These are phyloP conservation scores for Diutina neorugosa DNA, from an alignment of 1,139 yeast genomes.

Conservation along the genomic window DNA sequence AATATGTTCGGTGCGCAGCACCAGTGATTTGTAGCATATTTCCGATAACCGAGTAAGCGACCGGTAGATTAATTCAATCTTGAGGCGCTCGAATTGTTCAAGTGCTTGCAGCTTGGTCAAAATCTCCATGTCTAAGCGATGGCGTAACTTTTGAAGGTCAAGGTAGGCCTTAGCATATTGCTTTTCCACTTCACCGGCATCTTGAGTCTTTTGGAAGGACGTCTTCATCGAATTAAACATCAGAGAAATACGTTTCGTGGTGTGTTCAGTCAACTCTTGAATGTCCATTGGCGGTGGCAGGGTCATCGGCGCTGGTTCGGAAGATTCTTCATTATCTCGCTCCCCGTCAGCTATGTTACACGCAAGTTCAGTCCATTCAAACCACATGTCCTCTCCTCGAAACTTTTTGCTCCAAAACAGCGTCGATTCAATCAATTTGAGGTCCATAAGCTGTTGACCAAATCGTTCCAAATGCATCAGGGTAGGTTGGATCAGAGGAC, in stretches of 20 bases:
- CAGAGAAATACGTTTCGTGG: constrained; percentile 15
- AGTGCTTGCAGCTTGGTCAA: constrained; percentile 14
- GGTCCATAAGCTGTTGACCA: constrained; percentile 30
- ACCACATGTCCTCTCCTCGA: constrained; percentile 35
- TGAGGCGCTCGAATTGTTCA: constrained; percentile 25
- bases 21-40: constrained; percentile 18
- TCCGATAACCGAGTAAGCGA: constrained; percentile 27
- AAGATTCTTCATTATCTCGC: not conserved
- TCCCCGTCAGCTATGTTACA: constrained; percentile 8
- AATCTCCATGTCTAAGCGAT: constrained; percentile 20
- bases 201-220: constrained; percentile 22
- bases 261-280: constrained; percentile 13
- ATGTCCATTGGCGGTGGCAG: constrained; percentile 12
- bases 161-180: constrained; percentile 22
- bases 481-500: constrained; percentile 23
- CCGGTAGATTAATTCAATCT: constrained; percentile 23
- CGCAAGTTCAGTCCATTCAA: constrained; percentile 34
- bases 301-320: constrained; percentile 4
- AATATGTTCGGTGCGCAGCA: constrained; percentile 17
- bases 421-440: constrained; percentile 21
- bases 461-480: constrained; percentile 27
- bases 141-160: constrained; percentile 21
- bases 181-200: constrained; percentile 19
- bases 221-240: constrained; percentile 17
- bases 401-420: constrained; percentile 25